Evolutionary conservation across 2,329 filamentous ascomycete species (phyloP), one percentile per base, ranked within the genome.

Genomic region (Cladophialophora bantiana): DNA sequence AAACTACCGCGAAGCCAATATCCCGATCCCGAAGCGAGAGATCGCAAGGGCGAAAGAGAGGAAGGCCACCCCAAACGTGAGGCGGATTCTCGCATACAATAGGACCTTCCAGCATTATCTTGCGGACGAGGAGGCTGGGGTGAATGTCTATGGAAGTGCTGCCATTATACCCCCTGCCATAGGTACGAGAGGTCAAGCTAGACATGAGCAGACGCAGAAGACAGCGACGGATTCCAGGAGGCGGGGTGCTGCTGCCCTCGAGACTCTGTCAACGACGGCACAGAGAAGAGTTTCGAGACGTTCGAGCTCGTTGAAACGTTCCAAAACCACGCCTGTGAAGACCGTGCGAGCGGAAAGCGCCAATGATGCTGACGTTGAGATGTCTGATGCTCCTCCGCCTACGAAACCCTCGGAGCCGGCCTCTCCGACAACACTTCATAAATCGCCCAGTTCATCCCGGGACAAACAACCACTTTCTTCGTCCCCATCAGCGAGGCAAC

Each of bases 1-100:
- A 76, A 92, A 90, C 70, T 85, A 89, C 74, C 83, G 85, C 66
- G 91, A 94, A 71, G 66, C 65, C 15, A 34, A 64, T 18, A 69
- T 73, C 1, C 82, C 85, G n/a, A 93, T 96, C 59, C 83, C 89
- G 0, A 82, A 94, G 3, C 88, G 67, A 59, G 71, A 72, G 32
- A 55, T 64, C 18, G 64, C 60, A 10, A 89, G 0, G 78, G 48
- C 45, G 10, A 62, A 79, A 77, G 79, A 78, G 42, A 75, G 75
- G 45, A 83, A 83, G 69, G 78, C 77, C 3, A 82, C 81, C 26
- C 77, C 78, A 6, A 83, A 83, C 69, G 80, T 82, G 32, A 77
- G 81, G 45, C 77, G 82, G 40, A 83, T 84, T 52, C 73, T 84
- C 7, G 78, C 78, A 62, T 83, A 81, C 20, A 81, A 82, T 65